Evolutionary conservation across 768 basidiomycete species (phyloP).

Genomic region (Panaeolus cyanescens): DNA sequence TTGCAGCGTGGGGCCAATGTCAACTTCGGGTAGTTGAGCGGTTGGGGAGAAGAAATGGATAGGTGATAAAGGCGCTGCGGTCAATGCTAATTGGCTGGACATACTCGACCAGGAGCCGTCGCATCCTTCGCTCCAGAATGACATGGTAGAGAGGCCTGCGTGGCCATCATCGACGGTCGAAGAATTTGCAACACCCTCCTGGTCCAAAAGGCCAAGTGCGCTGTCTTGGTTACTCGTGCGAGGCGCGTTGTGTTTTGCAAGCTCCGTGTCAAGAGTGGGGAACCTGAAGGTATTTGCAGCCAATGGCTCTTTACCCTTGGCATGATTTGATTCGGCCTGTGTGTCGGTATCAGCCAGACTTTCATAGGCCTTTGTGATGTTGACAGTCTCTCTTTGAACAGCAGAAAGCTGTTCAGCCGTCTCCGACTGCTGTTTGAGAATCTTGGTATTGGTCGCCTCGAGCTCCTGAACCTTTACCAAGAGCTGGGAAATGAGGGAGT

Average conservation of each 20-base stretch:
- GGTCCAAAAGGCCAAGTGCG: slow-evolving; percentile 63
- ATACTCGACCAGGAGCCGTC: slow-evolving; percentile 33
- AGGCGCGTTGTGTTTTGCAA: neutral
- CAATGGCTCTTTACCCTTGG: slow-evolving; percentile 14
- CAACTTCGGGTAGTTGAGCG: slow-evolving; percentile 14
- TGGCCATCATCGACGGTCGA: slow-evolving; percentile 14
- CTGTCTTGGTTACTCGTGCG: slow-evolving; percentile 38
- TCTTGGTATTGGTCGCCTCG: slow-evolving; percentile 70
- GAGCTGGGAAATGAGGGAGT: slow-evolving; percentile 67
- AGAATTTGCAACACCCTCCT: slow-evolving; percentile 10
- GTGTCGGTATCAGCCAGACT: slow-evolving; percentile 57
- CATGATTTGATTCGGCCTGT: slow-evolving; percentile 43
- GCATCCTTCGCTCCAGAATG: slow-evolving; percentile 28
- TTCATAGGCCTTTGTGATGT: slow-evolving; percentile 71
- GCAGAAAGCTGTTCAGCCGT: slow-evolving; percentile 64
- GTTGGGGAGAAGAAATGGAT: slow-evolving; percentile 28
- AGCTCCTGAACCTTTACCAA: slow-evolving; percentile 76
- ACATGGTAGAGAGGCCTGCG: slow-evolving; percentile 31
- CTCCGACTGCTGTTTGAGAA: slow-evolving; percentile 63
- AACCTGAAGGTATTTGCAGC: neutral
- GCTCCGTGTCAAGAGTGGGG: neutral
- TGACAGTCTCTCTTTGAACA: slow-evolving; percentile 72
- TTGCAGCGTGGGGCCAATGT: slow-evolving; percentile 42
- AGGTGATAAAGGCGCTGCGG: slow-evolving; percentile 30
- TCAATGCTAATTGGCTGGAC: slow-evolving; percentile 13